A percentile compares a stretch with the other conserved stretches of the same genome.
These are phyloP conservation scores for Pseudevernia furfuracea DNA, from an alignment of 495 filamentous ascomycete genomes.

Conservation along the genomic window DNA sequence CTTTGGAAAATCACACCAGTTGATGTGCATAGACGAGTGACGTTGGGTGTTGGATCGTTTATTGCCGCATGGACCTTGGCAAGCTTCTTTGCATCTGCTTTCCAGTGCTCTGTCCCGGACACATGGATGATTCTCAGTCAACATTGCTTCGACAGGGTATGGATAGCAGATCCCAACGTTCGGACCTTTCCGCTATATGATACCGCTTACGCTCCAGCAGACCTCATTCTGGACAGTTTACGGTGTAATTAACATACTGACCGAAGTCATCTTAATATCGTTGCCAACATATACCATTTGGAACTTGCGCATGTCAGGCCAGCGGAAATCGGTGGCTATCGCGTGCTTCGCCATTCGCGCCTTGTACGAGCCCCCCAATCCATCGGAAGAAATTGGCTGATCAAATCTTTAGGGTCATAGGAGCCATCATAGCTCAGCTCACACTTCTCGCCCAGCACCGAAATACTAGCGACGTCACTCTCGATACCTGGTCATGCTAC, in stretches of 20 bases:
- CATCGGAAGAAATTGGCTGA: not conserved
- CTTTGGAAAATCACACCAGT: conserved; percentile 26
- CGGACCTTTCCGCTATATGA: not conserved
- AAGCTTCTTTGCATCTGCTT: conserved; percentile 33
- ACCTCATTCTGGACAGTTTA: conserved; percentile 37
- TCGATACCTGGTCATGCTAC: conserved; percentile 28
- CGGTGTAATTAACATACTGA: conserved; percentile 36
- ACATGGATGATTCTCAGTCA: conserved; percentile 35
- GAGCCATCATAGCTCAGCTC: conserved; percentile 32
- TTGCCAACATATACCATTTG: conserved; percentile 35
- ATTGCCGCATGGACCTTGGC: conserved; percentile 32
- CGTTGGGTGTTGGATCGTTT: conserved; percentile 24
- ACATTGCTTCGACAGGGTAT: conserved; percentile 35
- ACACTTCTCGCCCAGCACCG: conserved; percentile 22
- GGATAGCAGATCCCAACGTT: not conserved
- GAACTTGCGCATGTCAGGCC: conserved; percentile 30
- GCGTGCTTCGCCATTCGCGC: conserved; percentile 34
- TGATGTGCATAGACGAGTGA: conserved; percentile 24
- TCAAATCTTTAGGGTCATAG: conserved; percentile 26
- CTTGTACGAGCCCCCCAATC: conserved; percentile 26
- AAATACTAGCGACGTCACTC: conserved; percentile 22
- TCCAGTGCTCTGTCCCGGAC: conserved; percentile 36
- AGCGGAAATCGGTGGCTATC: conserved; percentile 28
- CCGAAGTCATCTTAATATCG: conserved; percentile 35
- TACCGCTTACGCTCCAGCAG: conserved; percentile 21